Evolutionary conservation across 805 yeast genomes (phyloP).

Genomic region (Metschnikowia proteae): DNA sequence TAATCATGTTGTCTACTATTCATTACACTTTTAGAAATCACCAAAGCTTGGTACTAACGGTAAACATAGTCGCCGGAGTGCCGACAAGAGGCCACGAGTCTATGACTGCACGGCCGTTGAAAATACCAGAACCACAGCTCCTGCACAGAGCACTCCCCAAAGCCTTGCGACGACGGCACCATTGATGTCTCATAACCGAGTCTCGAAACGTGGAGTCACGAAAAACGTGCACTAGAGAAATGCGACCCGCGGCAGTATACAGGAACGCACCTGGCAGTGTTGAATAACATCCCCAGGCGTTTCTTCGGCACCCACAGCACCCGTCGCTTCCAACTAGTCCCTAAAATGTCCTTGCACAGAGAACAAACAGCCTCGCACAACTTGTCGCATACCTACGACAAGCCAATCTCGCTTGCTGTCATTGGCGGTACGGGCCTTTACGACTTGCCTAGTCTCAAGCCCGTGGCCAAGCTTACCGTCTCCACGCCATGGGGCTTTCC

Average conservation of each 20-base stretch:
- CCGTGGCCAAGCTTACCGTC: constrained; percentile 78
- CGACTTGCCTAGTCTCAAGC: constrained; percentile 73
- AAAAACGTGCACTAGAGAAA: neutral
- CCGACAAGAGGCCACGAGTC: too few relatives aligned
- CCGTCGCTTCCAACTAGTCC: neutral
- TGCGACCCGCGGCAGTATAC: neutral
- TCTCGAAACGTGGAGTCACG: neutral
- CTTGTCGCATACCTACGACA: constrained; percentile 53
- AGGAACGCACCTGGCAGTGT: constrained; percentile 3
- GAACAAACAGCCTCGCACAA: constrained; percentile 23
- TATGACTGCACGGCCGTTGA: too few relatives aligned
- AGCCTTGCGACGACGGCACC: neutral
- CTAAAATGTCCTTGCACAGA: constrained; percentile 35
- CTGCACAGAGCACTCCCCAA: too few relatives aligned
- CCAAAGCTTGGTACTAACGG: too few relatives aligned
- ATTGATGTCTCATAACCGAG: too few relatives aligned
- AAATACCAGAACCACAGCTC: too few relatives aligned
- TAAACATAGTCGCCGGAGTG: too few relatives aligned
- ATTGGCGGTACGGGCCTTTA: constrained; percentile 99
- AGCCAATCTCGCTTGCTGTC: constrained; percentile 76
- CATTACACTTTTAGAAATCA: too few relatives aligned
- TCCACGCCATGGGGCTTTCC: constrained; percentile 98
- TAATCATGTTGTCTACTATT: too few relatives aligned
- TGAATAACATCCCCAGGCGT: neutral
- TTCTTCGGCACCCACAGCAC: neutral